A percentile compares a stretch with the other conserved stretches of the same genome.
phyloP scores from a whole-genome alignment of 129 eudicot species.

The Apium graveolens region DNA sequence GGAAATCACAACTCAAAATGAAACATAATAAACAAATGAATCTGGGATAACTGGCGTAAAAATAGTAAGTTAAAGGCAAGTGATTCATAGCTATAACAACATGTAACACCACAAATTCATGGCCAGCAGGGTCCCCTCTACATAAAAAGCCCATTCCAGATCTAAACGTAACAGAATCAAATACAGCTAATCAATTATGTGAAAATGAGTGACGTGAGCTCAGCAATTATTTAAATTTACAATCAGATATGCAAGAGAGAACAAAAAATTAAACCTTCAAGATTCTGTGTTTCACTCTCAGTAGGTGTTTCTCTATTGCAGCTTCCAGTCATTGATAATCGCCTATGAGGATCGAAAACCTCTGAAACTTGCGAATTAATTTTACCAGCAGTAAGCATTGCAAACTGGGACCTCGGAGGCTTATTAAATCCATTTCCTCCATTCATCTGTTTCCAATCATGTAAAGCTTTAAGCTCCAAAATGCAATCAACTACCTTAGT shows the following conservation, averaged over 20 bases:
- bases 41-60: neutral
- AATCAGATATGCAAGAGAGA: neutral
- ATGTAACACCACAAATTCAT: neutral
- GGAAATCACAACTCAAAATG: neutral
- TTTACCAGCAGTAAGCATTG: conserved; percentile 38
- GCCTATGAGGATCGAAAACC: conserved; percentile 29
- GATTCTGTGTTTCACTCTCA: conserved; percentile 17
- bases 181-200: neutral
- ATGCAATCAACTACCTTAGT: conserved; percentile 81
- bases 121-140: neutral
- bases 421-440: conserved; percentile 61
- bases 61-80: neutral
- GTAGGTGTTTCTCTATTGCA: conserved; percentile 27
- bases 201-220: neutral
- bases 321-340: conserved; percentile 39
- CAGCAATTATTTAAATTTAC: neutral
- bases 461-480: conserved; percentile 65
- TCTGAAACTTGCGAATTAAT: conserved; percentile 19
- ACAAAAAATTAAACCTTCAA: neutral
- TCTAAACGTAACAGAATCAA: neutral
- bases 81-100: neutral
- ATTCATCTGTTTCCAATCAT: conserved; percentile 67
- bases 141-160: neutral
- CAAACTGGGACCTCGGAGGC: conserved; percentile 54
- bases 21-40: neutral